phyloP scores from a whole-genome alignment of 2,329 filamentous ascomycete genomes.

The Exserohilum turcica region DNA sequence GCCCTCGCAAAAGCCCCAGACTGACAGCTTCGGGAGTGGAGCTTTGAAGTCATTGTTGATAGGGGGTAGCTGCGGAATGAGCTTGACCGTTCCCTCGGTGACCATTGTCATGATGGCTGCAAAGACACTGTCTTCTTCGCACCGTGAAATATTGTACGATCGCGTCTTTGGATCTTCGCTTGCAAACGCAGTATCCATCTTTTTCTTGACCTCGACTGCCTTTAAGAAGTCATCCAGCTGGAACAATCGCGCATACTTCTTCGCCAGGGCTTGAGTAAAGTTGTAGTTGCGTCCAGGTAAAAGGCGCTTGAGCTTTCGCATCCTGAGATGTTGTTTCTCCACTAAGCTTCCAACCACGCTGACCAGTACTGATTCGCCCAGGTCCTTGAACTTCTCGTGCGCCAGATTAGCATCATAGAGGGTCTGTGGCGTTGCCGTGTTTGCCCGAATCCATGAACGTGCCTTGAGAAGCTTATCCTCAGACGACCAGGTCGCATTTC shows the following conservation, averaged over 20 bases:
- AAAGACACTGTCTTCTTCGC: conserved; percentile 66
- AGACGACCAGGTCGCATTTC: background rate
- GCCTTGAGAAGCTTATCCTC: conserved; percentile 33
- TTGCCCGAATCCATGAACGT: conserved; percentile 54
- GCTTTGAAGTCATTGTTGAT: conserved; percentile 55
- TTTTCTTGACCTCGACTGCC: conserved; percentile 64
- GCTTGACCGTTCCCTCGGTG: conserved; percentile 60
- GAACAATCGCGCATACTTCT: conserved; percentile 62
- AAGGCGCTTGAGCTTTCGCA: conserved; percentile 63
- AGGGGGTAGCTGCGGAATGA: conserved; percentile 62
- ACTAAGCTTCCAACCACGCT: conserved; percentile 62
- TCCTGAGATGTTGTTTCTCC: conserved; percentile 61
- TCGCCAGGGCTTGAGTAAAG: conserved; percentile 64
- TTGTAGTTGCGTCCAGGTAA: conserved; percentile 65
- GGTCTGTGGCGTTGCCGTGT: conserved; percentile 50
- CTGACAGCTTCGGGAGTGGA: conserved; percentile 52
- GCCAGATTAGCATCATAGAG: conserved; percentile 49
- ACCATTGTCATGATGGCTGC: conserved; percentile 71
- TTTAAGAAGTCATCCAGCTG: conserved; percentile 50
- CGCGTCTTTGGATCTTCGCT: conserved; percentile 24
- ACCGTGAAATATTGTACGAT: conserved; percentile 58
- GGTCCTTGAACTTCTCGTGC: conserved; percentile 46
- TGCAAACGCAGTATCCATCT: conserved; percentile 62
- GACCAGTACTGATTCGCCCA: conserved; percentile 43
- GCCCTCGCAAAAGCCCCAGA: conserved; percentile 72